These are phyloP conservation scores for Trichophyton benhamiae DNA, from an alignment of 2,329 filamentous ascomycete species.

Conservation along the genomic window DNA sequence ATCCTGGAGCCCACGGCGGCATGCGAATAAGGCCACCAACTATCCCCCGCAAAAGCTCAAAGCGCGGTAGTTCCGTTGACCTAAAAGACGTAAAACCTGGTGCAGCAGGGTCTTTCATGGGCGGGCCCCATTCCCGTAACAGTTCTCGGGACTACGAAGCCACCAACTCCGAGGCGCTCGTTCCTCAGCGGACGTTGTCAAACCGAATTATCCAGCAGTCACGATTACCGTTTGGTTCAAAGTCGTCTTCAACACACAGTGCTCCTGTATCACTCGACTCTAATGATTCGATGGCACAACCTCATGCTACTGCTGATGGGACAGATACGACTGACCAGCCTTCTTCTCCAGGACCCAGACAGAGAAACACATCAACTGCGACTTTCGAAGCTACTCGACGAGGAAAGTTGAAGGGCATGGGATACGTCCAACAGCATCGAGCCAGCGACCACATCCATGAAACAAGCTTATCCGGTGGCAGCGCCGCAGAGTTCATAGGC, in stretches of 20 bases:
- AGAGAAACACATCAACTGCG: conserved; percentile 6
- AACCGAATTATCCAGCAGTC: neutral
- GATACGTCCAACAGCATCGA: conserved; percentile 38
- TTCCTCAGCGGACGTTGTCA: neutral
- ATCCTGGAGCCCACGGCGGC: conserved; percentile 7
- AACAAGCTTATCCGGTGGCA: conserved; percentile 26
- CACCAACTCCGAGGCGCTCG: neutral
- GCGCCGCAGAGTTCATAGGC: conserved; percentile 21
- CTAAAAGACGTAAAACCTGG: neutral
- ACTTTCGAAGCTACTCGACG: conserved; percentile 19
- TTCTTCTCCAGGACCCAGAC: neutral
- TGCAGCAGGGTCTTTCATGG: neutral
- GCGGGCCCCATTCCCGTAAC: conserved; percentile 11
- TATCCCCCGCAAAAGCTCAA: conserved; percentile 63
- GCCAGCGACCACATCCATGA: conserved; percentile 38
- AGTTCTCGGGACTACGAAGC: conserved; percentile 4
- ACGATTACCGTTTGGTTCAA: conserved; percentile 33
- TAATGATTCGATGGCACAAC: conserved; percentile 26
- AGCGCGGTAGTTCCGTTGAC: conserved; percentile 31
- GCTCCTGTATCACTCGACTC: conserved; percentile 28
- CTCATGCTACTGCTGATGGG: conserved; percentile 16
- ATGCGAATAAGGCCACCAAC: conserved; percentile 38
- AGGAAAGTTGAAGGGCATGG: conserved; percentile 34
- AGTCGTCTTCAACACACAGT: conserved; percentile 26
- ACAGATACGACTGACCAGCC: conserved; percentile 15